Evolutionary conservation across 257 asterid species (phyloP).

Genomic region (Primulina eburnea): DNA sequence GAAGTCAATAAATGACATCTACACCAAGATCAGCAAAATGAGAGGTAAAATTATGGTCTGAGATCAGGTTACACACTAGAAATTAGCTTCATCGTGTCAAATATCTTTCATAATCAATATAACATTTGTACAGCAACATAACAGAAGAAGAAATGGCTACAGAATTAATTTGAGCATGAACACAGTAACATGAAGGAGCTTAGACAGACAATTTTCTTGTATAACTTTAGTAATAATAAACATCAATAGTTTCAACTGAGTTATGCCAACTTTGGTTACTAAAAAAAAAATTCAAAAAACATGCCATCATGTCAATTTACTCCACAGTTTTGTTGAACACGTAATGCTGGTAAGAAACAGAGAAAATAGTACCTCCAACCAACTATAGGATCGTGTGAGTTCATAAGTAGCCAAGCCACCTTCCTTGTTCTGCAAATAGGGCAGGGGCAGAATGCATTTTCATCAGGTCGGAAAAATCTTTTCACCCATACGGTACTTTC

Average conservation of each 20-base stretch:
- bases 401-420: conserved; percentile 99
- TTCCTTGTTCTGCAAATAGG: conserved; percentile 56
- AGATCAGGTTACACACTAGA: conserved; percentile 15
- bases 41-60: conserved; percentile 4
- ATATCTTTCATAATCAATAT: conserved; percentile 13
- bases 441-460: conserved; percentile 31
- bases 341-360: conserved; percentile 7
- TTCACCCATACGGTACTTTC: not conserved
- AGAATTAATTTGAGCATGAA: not conserved
- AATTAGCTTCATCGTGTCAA: conserved; percentile 21
- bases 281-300: conserved; percentile 1
- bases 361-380: conserved; percentile 80
- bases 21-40: conserved; percentile 4
- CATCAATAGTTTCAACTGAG: conserved; percentile 9
- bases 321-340: not conserved
- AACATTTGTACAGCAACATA: conserved; percentile 5
- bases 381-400: conserved; percentile 94
- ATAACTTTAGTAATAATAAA: conserved; percentile 13
- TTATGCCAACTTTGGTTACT: conserved; percentile 9
- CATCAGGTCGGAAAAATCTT: conserved; percentile 22
- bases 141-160: conserved; percentile 1
- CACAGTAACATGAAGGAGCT: conserved; percentile 7
- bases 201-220: conserved; percentile 3
- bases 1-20: not conserved
- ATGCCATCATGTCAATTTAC: not conserved